Evolutionary conservation across 139 green algal genomes (phyloP).

Genomic region (Chlamydomonas sphaeroides): DNA sequence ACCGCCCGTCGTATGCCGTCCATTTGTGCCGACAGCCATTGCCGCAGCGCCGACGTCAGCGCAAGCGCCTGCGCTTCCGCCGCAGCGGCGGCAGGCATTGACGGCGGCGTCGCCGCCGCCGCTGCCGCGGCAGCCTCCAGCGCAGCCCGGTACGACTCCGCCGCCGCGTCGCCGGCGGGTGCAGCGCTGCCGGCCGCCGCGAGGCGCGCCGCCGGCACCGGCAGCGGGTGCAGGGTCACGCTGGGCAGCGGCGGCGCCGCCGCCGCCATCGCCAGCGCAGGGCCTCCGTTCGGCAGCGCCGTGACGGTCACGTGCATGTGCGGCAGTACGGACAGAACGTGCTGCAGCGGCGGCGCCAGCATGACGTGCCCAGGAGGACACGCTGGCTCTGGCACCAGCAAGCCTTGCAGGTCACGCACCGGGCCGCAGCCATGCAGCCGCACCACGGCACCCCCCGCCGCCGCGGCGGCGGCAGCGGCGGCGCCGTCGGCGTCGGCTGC

Average conservation of each 20-base stretch:
- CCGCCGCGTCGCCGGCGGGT: neutral
- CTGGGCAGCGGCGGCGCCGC: constrained; percentile 5
- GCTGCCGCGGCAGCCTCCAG: neutral
- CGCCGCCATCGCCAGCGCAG: neutral
- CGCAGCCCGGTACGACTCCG: neutral
- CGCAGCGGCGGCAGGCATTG: too few relatives aligned
- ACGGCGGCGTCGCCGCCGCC: too few relatives aligned
- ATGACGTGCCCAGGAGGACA: constrained; percentile 58
- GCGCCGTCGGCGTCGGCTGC: too few relatives aligned
- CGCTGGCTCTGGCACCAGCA: constrained; percentile 45
- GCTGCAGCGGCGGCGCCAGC: constrained; percentile 58
- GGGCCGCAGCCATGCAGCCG: constrained; percentile 10
- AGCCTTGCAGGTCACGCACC: constrained; percentile 14
- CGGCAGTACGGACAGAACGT: constrained; percentile 40
- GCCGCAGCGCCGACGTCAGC: neutral
- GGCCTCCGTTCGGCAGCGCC: neutral
- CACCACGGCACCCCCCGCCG: neutral
- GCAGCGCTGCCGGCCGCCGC: neutral
- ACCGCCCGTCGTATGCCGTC: constrained; percentile 16
- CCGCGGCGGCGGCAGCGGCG: neutral
- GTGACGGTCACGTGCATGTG: constrained; percentile 43
- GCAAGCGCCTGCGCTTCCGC: too few relatives aligned
- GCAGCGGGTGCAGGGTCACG: constrained; percentile 18
- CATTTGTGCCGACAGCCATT: constrained; percentile 5
- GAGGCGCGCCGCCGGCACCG: neutral